These are phyloP conservation scores for Hypoxylon sp. DNA, from an alignment of 2,329 filamentous ascomycete genomes.

Conservation along the genomic window DNA sequence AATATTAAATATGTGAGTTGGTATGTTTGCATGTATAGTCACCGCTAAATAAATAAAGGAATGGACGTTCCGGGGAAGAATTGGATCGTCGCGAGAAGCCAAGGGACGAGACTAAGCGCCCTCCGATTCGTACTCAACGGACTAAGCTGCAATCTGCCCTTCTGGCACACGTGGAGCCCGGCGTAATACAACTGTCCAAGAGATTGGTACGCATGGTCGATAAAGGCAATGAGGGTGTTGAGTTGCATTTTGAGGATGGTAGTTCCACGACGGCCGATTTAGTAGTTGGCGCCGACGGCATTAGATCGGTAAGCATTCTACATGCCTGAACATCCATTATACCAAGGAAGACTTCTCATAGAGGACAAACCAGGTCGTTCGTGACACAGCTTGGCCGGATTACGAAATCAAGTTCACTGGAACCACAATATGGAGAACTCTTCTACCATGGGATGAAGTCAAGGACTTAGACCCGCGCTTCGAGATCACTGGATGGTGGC, in stretches of 20 bases:
- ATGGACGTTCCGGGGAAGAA: conserved; percentile 50
- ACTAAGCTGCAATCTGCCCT: conserved; percentile 65
- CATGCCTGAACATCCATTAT: background rate
- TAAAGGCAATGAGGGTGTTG: conserved; percentile 55
- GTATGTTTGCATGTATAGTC: background rate
- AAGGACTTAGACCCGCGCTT: conserved; percentile 52
- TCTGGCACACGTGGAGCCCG: conserved; percentile 61
- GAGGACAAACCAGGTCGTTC: conserved; percentile 50
- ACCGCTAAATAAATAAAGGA: conserved; percentile 42
- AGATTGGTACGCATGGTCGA: conserved; percentile 60
- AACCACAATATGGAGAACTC: conserved; percentile 63
- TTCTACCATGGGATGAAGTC: conserved; percentile 58
- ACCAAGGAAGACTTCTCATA: conserved; percentile 50
- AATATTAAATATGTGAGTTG: conserved; percentile 48
- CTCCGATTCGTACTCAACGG: conserved; percentile 49
- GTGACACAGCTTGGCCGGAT: conserved; percentile 48
- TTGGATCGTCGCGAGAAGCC: conserved; percentile 47
- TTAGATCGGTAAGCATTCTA: conserved; percentile 60
- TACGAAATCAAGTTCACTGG: conserved; percentile 55
- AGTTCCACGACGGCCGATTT: conserved; percentile 59
- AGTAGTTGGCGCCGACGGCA: conserved; percentile 67
- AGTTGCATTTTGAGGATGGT: conserved; percentile 63
- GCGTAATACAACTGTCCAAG: conserved; percentile 62
- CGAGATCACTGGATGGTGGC: conserved; percentile 51
- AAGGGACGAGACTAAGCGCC: conserved; percentile 26